phyloP scores from a whole-genome alignment of 2,329 filamentous ascomycete genomes.

The Diaporthe sp. region DNA sequence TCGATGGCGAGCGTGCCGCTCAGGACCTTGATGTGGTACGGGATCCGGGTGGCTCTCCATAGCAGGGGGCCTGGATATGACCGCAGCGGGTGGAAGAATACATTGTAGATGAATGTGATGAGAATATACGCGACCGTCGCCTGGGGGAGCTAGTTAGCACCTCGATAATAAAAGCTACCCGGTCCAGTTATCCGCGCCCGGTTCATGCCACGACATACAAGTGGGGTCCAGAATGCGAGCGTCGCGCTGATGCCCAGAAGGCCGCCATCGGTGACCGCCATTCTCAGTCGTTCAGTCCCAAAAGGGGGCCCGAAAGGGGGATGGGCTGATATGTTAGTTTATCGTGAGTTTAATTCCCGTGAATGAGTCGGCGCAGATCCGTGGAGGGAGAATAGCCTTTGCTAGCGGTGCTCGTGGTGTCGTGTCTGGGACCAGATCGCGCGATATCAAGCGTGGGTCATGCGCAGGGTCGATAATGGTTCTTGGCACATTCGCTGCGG shows the following conservation, averaged over 20 bases:
- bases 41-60: constrained; percentile 40
- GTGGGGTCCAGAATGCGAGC: constrained; percentile 9
- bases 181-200: too few species aligned
- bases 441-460: background rate
- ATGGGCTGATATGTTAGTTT: background rate
- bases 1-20: constrained; percentile 12
- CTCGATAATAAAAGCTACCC: background rate
- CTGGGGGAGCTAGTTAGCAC: background rate
- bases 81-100: constrained; percentile 45
- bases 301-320: too few species aligned
- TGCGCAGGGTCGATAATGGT: background rate
- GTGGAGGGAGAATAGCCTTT: too few species aligned
- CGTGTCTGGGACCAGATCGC: background rate
- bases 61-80: constrained; percentile 44
- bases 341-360: background rate
- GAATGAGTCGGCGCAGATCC: too few species aligned
- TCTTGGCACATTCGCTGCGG: too few species aligned
- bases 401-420: background rate
- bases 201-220: background rate
- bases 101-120: constrained; percentile 38
- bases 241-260: constrained; percentile 2
- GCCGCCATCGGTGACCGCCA: background rate
- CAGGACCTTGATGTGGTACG: constrained; percentile 20
- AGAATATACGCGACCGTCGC: constrained; percentile 11
- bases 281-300: background rate